A percentile compares a stretch with the other conserved stretches of the same genome.
Conservation (phyloP, 2,329 filamentous ascomycete genomes). For the Nemania serpens region DNA sequence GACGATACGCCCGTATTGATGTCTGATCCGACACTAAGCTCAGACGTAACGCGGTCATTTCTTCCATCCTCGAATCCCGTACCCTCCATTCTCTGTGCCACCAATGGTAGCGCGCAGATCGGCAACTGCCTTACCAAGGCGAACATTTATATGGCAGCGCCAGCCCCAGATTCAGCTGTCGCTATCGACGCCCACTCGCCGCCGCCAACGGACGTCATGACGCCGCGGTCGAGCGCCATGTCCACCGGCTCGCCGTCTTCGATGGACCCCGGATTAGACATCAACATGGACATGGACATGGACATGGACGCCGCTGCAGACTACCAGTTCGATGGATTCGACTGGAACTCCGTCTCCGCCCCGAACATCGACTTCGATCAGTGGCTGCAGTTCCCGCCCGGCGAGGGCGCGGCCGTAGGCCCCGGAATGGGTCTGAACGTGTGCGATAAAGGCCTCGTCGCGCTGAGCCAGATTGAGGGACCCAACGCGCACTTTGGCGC, state of each 20-base stretch:
- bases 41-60: slow-evolving; percentile 19
- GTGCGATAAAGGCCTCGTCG: slow-evolving; percentile 21
- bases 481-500: slow-evolving; percentile 13
- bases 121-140: slow-evolving; percentile 3
- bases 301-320: slow-evolving; percentile 46
- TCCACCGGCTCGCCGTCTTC: slow-evolving; percentile 30
- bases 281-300: slow-evolving; percentile 48
- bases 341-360: slow-evolving; percentile 58
- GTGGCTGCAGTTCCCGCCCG: slow-evolving; percentile 60
- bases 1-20: slow-evolving; percentile 7
- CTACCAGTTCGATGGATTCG: slow-evolving; percentile 53
- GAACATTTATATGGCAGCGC: slow-evolving; percentile 3
- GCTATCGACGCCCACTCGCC: slow-evolving; percentile 29
- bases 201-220: slow-evolving; percentile 34
- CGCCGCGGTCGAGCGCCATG: slow-evolving; percentile 26
- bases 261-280: slow-evolving; percentile 44
- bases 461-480: slow-evolving; percentile 26
- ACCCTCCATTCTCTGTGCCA: not conserved
- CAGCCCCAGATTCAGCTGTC: not conserved
- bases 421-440: slow-evolving; percentile 22
- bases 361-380: slow-evolving; percentile 63
- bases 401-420: slow-evolving; percentile 47
- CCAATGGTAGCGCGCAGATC: slow-evolving; percentile 8
- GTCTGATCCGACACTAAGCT: slow-evolving; percentile 16
- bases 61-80: slow-evolving; percentile 9